Percentiles rank a stretch among this genome's conserved stretches.
phyloP scores from a whole-genome alignment of 2,329 filamentous ascomycete genomes.

The Fusarium devonianum region DNA sequence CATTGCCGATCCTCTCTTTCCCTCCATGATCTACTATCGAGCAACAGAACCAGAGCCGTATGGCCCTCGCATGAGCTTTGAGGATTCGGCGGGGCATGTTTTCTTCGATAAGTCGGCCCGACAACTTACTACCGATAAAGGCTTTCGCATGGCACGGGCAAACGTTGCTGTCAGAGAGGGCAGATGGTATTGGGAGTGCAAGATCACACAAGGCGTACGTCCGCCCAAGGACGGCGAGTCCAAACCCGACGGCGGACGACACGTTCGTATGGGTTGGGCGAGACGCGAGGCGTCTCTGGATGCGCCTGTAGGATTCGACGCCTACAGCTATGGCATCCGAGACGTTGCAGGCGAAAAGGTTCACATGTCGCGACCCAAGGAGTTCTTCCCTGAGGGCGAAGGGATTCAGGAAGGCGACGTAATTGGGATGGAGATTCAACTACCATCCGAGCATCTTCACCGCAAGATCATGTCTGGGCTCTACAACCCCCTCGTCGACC shows the following conservation, averaged over 20 bases:
- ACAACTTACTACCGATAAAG: slow-evolving; percentile 87
- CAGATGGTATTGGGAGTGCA: slow-evolving; percentile 93
- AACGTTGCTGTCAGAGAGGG: slow-evolving; percentile 92
- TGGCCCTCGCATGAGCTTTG: slow-evolving; percentile 85
- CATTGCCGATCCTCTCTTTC: slow-evolving; percentile 87
- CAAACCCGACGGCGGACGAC: slow-evolving; percentile 61
- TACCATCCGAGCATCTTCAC: slow-evolving; percentile 85
- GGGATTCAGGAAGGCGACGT: slow-evolving; percentile 90
- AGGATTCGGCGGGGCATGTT: slow-evolving; percentile 87
- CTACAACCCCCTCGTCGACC: slow-evolving; percentile 86
- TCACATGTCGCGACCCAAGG: slow-evolving; percentile 90
- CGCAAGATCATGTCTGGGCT: slow-evolving; percentile 86
- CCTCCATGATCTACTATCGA: slow-evolving; percentile 87
- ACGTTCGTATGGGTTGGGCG: slow-evolving; percentile 87
- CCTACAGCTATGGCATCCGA: slow-evolving; percentile 92
- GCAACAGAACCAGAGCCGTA: slow-evolving; percentile 87
- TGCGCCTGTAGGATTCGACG: slow-evolving; percentile 84
- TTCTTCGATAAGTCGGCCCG: slow-evolving; percentile 79
- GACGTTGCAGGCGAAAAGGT: slow-evolving; percentile 92
- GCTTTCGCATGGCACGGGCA: slow-evolving; percentile 87
- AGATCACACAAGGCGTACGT: slow-evolving; percentile 77
- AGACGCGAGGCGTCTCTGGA: slow-evolving; percentile 82
- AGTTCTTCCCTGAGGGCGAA: slow-evolving; percentile 82
- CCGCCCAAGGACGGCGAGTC: slow-evolving; percentile 50
- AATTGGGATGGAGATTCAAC: slow-evolving; percentile 88